Base-by-base conservation (phyloP, 2,329 filamentous ascomycete species). In the Aspergillus jensenii region DNA sequence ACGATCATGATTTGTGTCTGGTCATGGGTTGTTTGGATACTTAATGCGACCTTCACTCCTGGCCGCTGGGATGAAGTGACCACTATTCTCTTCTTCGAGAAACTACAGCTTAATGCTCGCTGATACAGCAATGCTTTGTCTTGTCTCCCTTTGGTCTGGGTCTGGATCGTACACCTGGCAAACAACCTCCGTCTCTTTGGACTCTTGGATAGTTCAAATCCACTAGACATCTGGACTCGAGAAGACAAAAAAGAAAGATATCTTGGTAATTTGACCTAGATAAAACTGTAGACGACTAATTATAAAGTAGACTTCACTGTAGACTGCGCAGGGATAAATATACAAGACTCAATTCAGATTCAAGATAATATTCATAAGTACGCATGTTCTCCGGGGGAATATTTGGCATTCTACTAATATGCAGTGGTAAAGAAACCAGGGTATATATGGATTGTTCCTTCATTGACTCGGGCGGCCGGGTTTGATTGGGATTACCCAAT, bases 401-500 rank as follows among this genome's bases (percentile, higher is more conserved):
- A 15, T 37, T 37, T 15, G 14, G 5, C 11, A 37, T 33, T 33
- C 33, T 37, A 37, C 33, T 37, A 37, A 15, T 27, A 37, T 15
- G 31, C 33, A 5, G 11, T 37, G 33, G 4, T 12, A 37, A 15
- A 12, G 4, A 14, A 15, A 37, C 5, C 14, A 15, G 11, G 7
- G 25, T 27, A 9, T 27, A 31, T 31, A 31, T 21, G 21, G 21
- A 21, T 8, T 31, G 25, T 31, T 31, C 27, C 2, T 9, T 27
- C 9, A 19, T 31, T 53, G 19, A 17, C 31, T 25, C 23, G 45
- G 25, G 35, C 37, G 31, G 9, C n/a, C 27, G 19, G 12, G 12
- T 19, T 46, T 33, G 37, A 47, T 56, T 41, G 51, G 8, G 31
- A 56, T 52, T 59, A 54, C 64, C 64, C 52, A 39, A 67, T 63